These are phyloP conservation scores for Beverwykella pulmonaria DNA, from an alignment of 495 filamentous ascomycete genomes.

Conservation along the genomic window DNA sequence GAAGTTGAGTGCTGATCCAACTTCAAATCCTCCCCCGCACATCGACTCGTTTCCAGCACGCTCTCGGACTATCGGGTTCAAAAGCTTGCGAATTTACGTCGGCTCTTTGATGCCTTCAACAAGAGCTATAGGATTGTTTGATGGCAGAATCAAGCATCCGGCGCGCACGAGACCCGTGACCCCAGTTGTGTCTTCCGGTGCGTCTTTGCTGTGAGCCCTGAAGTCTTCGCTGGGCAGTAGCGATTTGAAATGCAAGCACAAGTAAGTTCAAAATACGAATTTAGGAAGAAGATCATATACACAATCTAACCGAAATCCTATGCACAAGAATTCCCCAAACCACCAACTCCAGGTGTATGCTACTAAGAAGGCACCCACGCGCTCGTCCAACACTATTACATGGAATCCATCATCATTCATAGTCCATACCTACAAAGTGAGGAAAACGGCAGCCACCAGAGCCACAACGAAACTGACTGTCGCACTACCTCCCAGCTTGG, in stretches of 20 bases:
- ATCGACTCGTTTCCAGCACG: not conserved
- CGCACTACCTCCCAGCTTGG: slow-evolving; percentile 11
- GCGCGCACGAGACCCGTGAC: no score
- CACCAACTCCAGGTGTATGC: not conserved
- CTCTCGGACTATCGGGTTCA: no score
- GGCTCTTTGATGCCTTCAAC: no score
- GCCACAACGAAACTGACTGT: slow-evolving; percentile 28
- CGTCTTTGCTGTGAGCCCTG: no score
- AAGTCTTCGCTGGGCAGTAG: no score
- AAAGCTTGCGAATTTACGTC: no score
- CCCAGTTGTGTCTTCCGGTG: no score
- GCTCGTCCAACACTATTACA: not conserved
- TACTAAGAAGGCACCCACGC: not conserved
- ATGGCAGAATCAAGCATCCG: no score
- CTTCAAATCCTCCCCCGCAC: not conserved
- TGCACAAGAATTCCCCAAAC: not conserved
- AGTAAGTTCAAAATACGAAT: no score
- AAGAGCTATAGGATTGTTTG: no score
- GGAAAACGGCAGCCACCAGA: slow-evolving; percentile 23
- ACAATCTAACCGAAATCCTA: not conserved
- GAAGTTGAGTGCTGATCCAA: not conserved
- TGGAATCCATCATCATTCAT: slow-evolving; percentile 1
- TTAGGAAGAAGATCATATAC: not conserved
- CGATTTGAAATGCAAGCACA: no score
- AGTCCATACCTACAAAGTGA: slow-evolving; percentile 7